Conservation (phyloP, 164 flowering plant genomes). For the Dillenia suffruticosa region DNA sequence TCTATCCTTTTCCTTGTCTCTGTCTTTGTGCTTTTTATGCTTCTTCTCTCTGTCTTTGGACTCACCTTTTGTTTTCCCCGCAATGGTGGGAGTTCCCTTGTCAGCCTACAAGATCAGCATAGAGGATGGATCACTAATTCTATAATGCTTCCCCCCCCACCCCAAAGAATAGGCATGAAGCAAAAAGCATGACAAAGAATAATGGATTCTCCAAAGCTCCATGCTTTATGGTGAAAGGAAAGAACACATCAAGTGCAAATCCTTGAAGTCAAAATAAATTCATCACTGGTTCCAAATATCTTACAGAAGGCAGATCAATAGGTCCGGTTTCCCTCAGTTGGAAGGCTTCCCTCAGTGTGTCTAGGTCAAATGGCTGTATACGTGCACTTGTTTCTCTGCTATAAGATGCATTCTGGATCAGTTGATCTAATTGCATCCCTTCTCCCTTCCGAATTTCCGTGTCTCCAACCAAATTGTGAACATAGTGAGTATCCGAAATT, state of each 20-base stretch:
- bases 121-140: too few species aligned
- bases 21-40: constrained; percentile 73
- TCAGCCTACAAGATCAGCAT: constrained; percentile 37
- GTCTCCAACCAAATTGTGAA: constrained; percentile 83
- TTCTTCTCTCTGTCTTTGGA: constrained; percentile 70
- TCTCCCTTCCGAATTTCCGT: constrained; percentile 88
- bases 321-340: constrained; percentile 62
- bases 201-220: too few species aligned
- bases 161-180: too few species aligned
- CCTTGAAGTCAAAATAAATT: not conserved
- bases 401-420: constrained; percentile 45
- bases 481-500: constrained; percentile 82
- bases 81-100: constrained; percentile 61
- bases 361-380: constrained; percentile 77
- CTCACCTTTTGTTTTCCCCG: constrained; percentile 49
- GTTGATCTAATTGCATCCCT: constrained; percentile 89
- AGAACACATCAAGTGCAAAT: too few species aligned
- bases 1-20: constrained; percentile 66
- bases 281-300: constrained; percentile 11
- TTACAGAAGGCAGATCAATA: constrained; percentile 63
- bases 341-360: constrained; percentile 66
- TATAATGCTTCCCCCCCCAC: too few species aligned
- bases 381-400: constrained; percentile 38
- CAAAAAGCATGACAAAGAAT: too few species aligned
- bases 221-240: too few species aligned